These are phyloP conservation scores for Phytophthora tentaculata DNA, from an alignment of 352 stramenopile species.

Conservation along the genomic window DNA sequence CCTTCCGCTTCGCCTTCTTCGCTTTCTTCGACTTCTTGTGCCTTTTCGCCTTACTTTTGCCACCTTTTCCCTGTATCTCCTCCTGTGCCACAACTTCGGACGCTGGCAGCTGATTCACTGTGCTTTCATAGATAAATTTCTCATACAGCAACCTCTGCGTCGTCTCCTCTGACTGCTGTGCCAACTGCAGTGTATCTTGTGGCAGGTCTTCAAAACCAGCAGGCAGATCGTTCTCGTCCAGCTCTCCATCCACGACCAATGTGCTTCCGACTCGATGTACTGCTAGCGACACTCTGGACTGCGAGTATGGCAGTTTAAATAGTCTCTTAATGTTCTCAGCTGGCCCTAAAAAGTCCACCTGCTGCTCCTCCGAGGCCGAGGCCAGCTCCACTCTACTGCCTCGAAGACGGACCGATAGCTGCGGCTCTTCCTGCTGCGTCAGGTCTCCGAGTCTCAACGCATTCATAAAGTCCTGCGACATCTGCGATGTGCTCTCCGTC, in stretches of 20 bases:
- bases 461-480: slow-evolving; percentile 77
- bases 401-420: slow-evolving; percentile 76
- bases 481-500: slow-evolving; percentile 31
- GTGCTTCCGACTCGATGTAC: slow-evolving; percentile 83
- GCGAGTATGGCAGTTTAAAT: slow-evolving; percentile 88
- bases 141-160: slow-evolving; percentile 75
- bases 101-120: slow-evolving; percentile 43
- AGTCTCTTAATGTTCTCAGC: slow-evolving; percentile 89
- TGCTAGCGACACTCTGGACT: slow-evolving; percentile 76
- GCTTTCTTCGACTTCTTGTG: slow-evolving; percentile 42
- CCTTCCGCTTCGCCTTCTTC: slow-evolving; percentile 26
- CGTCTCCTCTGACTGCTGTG: slow-evolving; percentile 51
- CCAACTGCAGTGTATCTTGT: slow-evolving; percentile 63
- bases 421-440: slow-evolving; percentile 58
- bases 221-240: slow-evolving; percentile 72
- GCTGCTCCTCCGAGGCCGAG: slow-evolving; percentile 67
- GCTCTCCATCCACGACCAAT: slow-evolving; percentile 82
- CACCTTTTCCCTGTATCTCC: slow-evolving; percentile 5
- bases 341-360: slow-evolving; percentile 81
- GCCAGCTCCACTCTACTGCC: slow-evolving; percentile 73
- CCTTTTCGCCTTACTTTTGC: slow-evolving; percentile 33
- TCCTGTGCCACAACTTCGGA: slow-evolving; percentile 18
- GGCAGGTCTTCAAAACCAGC: slow-evolving; percentile 68
- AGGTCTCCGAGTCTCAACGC: slow-evolving; percentile 64
- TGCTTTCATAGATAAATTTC: slow-evolving; percentile 90